These are phyloP conservation scores for Wickerhamiella hasegawae DNA, from an alignment of 805 yeast genomes.

Conservation along the genomic window DNA sequence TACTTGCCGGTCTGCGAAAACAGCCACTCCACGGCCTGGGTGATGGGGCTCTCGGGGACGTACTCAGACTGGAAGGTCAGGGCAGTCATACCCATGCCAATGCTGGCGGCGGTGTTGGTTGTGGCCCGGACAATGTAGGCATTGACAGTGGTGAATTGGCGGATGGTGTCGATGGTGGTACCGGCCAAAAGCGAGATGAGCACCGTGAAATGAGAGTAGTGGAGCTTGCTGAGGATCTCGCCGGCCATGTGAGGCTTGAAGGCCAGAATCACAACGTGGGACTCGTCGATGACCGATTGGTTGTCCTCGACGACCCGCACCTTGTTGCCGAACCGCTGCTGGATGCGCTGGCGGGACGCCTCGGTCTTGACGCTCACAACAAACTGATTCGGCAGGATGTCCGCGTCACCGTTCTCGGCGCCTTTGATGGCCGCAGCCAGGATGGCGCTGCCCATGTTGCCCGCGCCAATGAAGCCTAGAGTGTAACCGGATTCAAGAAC, in stretches of 20 bases:
- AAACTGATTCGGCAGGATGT: conserved; percentile 51
- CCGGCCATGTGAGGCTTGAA: conserved; percentile 77
- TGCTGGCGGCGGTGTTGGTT: conserved; percentile 95
- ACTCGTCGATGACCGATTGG: conserved; percentile 38
- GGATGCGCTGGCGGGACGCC: conserved; percentile 33
- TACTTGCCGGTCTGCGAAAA: conserved; percentile 28
- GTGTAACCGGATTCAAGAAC: conserved; percentile 27
- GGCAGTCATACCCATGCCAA: conserved; percentile 87
- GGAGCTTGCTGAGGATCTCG: conserved; percentile 37
- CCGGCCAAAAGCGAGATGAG: conserved; percentile 85
- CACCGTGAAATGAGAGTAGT: conserved; percentile 31
- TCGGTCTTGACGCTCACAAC: conserved; percentile 60
- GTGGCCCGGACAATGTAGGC: conserved; percentile 71
- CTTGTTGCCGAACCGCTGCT: conserved; percentile 31
- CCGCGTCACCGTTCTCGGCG: conserved; percentile 18
- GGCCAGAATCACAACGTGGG: conserved; percentile 65
- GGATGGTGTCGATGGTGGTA: conserved; percentile 60
- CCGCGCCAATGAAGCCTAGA: conserved; percentile 75
- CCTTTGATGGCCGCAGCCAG: conserved; percentile 55
- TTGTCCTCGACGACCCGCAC: conserved; percentile 37
- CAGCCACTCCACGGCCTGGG: conserved; percentile 25
- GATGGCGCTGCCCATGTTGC: conserved; percentile 92
- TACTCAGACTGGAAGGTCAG: conserved; percentile 53
- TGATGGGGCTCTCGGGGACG: conserved; percentile 17
- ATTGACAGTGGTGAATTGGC: conserved; percentile 21